Evolutionary conservation across 805 yeast genomes (phyloP).

Genomic region (Helenozyma baotianmanensis): DNA sequence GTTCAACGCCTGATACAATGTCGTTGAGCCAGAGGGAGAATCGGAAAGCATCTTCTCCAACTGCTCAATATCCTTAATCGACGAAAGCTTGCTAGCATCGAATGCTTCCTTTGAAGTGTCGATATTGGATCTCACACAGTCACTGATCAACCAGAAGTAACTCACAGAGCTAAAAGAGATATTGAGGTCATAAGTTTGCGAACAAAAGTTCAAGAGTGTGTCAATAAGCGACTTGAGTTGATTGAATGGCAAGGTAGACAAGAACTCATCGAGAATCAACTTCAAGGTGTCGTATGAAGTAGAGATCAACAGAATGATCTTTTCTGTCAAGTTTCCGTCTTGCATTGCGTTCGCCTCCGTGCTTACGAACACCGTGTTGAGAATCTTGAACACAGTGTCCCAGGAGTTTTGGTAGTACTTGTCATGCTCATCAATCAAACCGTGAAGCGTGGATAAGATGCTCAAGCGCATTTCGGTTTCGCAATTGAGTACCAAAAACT

Average conservation of each 20-base stretch:
- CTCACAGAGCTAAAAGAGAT: slow-evolving; percentile 89
- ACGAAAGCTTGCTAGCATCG: background rate
- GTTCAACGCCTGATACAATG: slow-evolving; percentile 43
- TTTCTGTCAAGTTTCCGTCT: slow-evolving; percentile 39
- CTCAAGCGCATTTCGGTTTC: slow-evolving; percentile 67
- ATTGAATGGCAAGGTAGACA: slow-evolving; percentile 64
- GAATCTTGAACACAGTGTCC: slow-evolving; percentile 63
- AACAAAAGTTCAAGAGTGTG: slow-evolving; percentile 65
- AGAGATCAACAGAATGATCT: slow-evolving; percentile 48
- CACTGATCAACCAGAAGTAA: slow-evolving; percentile 89
- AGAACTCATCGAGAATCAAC: slow-evolving; percentile 79
- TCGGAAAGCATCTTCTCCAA: slow-evolving; percentile 7
- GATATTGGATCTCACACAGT: slow-evolving; percentile 40
- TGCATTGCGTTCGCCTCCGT: slow-evolving; percentile 8
- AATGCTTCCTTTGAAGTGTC: background rate
- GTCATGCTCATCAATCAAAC: slow-evolving; percentile 77
- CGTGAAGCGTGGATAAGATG: slow-evolving; percentile 59
- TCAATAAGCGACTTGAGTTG: slow-evolving; percentile 65
- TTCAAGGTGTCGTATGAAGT: slow-evolving; percentile 80
- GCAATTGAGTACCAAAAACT: slow-evolving; percentile 45
- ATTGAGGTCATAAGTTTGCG: slow-evolving; percentile 71
- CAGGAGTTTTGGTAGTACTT: slow-evolving; percentile 57
- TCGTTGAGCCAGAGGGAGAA: slow-evolving; percentile 2
- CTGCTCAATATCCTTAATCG: slow-evolving; percentile 1
- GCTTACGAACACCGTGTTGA: slow-evolving; percentile 51